Evolutionary conservation across 106 monocot genomes (phyloP).

Genomic region (Dioscorea zingiberensis): DNA sequence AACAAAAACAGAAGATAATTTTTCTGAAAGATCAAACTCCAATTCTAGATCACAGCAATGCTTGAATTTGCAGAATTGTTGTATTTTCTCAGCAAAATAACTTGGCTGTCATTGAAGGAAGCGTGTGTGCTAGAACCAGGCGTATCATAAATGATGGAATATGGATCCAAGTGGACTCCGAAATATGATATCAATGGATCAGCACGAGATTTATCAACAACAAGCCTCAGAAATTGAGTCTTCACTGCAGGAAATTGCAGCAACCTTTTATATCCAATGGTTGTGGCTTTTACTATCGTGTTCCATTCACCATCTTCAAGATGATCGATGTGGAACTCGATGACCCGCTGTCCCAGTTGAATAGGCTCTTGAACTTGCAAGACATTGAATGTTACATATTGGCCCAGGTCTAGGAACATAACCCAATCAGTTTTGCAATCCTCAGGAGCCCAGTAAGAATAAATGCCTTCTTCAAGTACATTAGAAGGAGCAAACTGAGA

Average conservation of each 20-base stretch:
- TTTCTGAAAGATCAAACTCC: not conserved
- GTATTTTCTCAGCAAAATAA: slow-evolving; percentile 7
- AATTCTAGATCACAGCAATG: slow-evolving; percentile 22
- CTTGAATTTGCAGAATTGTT: slow-evolving; percentile 8
- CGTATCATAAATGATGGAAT: slow-evolving; percentile 11
- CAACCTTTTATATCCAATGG: slow-evolving; percentile 86
- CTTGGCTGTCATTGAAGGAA: slow-evolving; percentile 11
- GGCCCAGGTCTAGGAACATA: slow-evolving; percentile 42
- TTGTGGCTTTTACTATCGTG: slow-evolving; percentile 55
- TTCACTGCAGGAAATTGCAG: slow-evolving; percentile 41
- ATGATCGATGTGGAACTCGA: slow-evolving; percentile 67
- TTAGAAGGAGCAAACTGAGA: slow-evolving; percentile 35
- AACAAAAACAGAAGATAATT: no score
- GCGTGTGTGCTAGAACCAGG: not conserved
- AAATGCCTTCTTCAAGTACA: slow-evolving; percentile 58
- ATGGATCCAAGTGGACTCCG: slow-evolving; percentile 61
- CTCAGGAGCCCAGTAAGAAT: slow-evolving; percentile 82
- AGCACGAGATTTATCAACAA: slow-evolving; percentile 66
- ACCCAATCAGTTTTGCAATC: slow-evolving; percentile 38
- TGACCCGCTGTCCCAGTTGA: slow-evolving; percentile 92
- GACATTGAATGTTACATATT: slow-evolving; percentile 57
- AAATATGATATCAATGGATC: slow-evolving; percentile 78
- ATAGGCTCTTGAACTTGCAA: slow-evolving; percentile 83
- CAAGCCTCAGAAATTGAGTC: slow-evolving; percentile 43
- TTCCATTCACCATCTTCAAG: slow-evolving; percentile 42